Evolutionary conservation across 805 yeast genomes (phyloP).

Genomic region (Starmerella kuoi): DNA sequence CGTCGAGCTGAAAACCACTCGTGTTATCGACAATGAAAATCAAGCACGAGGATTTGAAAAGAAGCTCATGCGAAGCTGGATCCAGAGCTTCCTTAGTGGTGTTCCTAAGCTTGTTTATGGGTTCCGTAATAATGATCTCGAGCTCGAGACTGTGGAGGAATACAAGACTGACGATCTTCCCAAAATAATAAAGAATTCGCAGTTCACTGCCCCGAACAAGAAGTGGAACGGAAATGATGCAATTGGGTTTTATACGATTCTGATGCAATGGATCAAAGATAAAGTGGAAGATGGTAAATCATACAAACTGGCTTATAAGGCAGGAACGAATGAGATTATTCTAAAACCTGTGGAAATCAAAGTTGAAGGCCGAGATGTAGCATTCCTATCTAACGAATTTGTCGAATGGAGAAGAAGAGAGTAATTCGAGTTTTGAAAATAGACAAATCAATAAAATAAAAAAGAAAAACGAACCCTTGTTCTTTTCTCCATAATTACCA

Average conservation of each 20-base stretch:
- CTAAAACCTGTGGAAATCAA: slow-evolving; percentile 11
- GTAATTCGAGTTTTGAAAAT: too few species aligned
- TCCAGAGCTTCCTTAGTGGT: slow-evolving; percentile 83
- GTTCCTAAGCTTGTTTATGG: slow-evolving; percentile 74
- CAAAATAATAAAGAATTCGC: slow-evolving; percentile 17
- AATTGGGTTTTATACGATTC: slow-evolving; percentile 75
- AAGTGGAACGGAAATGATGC: slow-evolving; percentile 62
- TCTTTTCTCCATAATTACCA: too few species aligned
- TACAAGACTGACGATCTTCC: slow-evolving; percentile 73
- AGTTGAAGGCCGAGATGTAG: slow-evolving; percentile 17
- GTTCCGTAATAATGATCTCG: slow-evolving; percentile 61
- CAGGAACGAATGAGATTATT: slow-evolving; percentile 12
- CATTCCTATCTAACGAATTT: slow-evolving; percentile 21
- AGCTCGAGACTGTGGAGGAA: slow-evolving; percentile 59
- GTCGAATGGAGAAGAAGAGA: slow-evolving; percentile 21
- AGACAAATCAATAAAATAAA: too few species aligned
- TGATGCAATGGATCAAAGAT: slow-evolving; percentile 61
- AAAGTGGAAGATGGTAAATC: slow-evolving; percentile 42
- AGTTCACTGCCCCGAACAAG: slow-evolving; percentile 14
- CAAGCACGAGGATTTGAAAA: slow-evolving; percentile 61
- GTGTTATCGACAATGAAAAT: slow-evolving; percentile 41
- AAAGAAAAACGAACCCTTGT: too few species aligned
- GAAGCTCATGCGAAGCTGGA: slow-evolving; percentile 80
- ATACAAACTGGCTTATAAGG: slow-evolving; percentile 15
- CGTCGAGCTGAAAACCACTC: slow-evolving; percentile 69